phyloP scores from a whole-genome alignment of 441 rosid species.

The Hypseocharis bilobata region DNA sequence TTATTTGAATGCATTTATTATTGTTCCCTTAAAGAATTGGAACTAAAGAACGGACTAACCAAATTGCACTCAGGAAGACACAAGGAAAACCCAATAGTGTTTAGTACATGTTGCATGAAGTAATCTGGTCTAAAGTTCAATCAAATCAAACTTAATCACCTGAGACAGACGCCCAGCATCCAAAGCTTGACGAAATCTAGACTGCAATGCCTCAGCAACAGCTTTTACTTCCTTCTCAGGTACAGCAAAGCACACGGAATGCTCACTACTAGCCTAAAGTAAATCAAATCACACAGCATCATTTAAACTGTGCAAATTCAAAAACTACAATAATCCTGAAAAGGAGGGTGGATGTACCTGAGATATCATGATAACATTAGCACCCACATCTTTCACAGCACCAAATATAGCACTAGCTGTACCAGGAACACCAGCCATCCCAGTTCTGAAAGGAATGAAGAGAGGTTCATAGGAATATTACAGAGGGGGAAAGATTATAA shows the following conservation, averaged over 20 bases:
- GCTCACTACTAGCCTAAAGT: slow-evolving; percentile 86
- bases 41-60: not conserved
- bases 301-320: not conserved
- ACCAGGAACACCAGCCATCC: slow-evolving; percentile 99
- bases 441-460: slow-evolving; percentile 43
- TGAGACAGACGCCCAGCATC: slow-evolving; percentile 89
- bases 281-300: slow-evolving; percentile 22
- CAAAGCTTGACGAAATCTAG: slow-evolving; percentile 74
- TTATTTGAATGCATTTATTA: too few relatives aligned
- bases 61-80: not conserved
- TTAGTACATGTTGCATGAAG: not conserved
- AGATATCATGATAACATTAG: slow-evolving; percentile 93
- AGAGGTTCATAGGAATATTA: slow-evolving; percentile 18
- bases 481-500: not conserved
- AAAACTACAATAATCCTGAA: slow-evolving; percentile 4
- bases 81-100: not conserved
- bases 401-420: slow-evolving; percentile 84
- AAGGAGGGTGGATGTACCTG: slow-evolving; percentile 44
- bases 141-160: slow-evolving; percentile 32
- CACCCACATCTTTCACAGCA: slow-evolving; percentile 94
- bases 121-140: not conserved
- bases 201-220: slow-evolving; percentile 67
- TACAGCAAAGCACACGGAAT: slow-evolving; percentile 91
- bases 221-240: slow-evolving; percentile 88
- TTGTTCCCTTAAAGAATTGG: not conserved